phyloP scores from a whole-genome alignment of 768 basidiomycete species.

The Lanmaoa pseudosensibilis region DNA sequence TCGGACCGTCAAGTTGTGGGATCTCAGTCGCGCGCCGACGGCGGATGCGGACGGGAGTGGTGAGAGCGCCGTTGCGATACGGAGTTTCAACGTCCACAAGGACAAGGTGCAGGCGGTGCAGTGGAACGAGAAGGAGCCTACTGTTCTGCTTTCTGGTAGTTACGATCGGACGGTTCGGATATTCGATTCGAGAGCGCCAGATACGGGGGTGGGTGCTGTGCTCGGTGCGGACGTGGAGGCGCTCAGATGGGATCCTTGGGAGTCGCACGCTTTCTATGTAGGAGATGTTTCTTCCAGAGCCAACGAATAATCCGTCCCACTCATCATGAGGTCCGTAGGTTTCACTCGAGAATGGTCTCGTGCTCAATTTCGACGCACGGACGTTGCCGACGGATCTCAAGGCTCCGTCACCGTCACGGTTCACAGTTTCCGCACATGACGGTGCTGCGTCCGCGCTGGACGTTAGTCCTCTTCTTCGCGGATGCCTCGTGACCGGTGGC shows the following conservation, averaged over 20 bases:
- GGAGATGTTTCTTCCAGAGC: constrained; percentile 31
- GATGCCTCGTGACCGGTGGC: constrained; percentile 92
- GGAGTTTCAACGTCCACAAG: constrained; percentile 82
- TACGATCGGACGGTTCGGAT: constrained; percentile 95
- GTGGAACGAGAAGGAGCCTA: constrained; percentile 90
- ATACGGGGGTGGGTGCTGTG: constrained; percentile 77
- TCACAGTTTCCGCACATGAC: constrained; percentile 92
- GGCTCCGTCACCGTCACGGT: constrained; percentile 66
- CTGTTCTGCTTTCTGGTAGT: constrained; percentile 87
- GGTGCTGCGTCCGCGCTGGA: constrained; percentile 88
- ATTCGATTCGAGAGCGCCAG: constrained; percentile 87
- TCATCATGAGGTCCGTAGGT: constrained; percentile 52
- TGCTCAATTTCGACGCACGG: constrained; percentile 89
- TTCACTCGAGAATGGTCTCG: constrained; percentile 90
- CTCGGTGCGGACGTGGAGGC: constrained; percentile 94
- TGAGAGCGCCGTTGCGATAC: constrained; percentile 57
- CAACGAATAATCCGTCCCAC: neutral
- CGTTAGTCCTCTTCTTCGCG: constrained; percentile 85
- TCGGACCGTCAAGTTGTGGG: constrained; percentile 96
- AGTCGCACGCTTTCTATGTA: constrained; percentile 83
- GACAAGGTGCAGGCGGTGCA: constrained; percentile 97
- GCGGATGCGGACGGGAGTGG: constrained; percentile 46
- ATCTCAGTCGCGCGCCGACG: constrained; percentile 70
- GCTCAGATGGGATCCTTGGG: constrained; percentile 95
- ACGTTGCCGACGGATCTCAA: constrained; percentile 71